Evolutionary conservation across 768 basidiomycete genomes (phyloP).

Genomic region (Pholiota conissans): DNA sequence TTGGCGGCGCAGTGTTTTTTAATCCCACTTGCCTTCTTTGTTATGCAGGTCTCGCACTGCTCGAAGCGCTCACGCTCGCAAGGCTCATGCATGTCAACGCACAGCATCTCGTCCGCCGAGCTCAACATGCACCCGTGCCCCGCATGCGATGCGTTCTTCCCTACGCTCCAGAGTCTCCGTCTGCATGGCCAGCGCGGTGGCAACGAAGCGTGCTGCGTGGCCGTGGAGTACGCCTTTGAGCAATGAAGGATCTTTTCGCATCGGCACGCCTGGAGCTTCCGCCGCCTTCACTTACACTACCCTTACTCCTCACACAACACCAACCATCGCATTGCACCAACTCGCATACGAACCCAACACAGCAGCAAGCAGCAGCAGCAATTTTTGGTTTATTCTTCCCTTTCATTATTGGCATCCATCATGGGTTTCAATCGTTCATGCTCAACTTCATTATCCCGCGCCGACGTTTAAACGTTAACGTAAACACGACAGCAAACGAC

Average conservation of each 20-base stretch:
- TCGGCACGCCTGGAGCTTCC: background rate
- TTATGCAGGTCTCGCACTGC: conserved; percentile 45
- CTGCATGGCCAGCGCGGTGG: conserved; percentile 52
- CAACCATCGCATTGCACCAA: background rate
- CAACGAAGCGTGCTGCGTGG: conserved; percentile 72
- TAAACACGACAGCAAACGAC: background rate
- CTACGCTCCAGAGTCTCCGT: conserved; percentile 55
- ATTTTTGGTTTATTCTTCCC: too few species aligned
- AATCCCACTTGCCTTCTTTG: background rate
- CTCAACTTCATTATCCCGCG: background rate
- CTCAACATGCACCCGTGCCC: conserved; percentile 65
- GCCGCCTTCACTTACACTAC: background rate
- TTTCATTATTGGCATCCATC: background rate
- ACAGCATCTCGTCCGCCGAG: conserved; percentile 34
- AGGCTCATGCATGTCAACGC: conserved; percentile 20
- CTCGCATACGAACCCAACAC: background rate
- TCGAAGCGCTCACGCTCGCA: conserved; percentile 59
- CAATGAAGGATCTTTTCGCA: conserved; percentile 7
- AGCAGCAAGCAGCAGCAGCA: too few species aligned
- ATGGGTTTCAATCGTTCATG: background rate
- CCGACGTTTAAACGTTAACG: background rate
- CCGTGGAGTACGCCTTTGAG: conserved; percentile 76
- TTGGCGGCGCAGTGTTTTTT: conserved; percentile 15
- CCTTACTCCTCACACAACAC: background rate
- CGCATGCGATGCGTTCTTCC: conserved; percentile 71